Conservation (phyloP, 805 yeast species). For the Nakazawaea populi region DNA sequence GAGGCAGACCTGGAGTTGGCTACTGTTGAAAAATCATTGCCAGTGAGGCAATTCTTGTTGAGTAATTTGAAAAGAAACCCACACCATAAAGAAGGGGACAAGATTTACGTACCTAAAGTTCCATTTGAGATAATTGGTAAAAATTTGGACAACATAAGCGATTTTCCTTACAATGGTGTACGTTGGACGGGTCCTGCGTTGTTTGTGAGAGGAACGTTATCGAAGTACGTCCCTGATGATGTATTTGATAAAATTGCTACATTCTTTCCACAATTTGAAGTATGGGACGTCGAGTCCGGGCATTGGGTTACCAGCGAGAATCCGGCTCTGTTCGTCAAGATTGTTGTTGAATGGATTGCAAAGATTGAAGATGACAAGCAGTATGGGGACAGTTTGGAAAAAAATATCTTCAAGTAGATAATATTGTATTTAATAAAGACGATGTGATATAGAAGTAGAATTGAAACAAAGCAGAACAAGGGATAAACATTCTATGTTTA, state of each 20-base stretch:
- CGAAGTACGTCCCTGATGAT: slow-evolving; percentile 80
- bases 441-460: too few relatives aligned
- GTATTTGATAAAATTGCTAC: slow-evolving; percentile 63
- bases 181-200: slow-evolving; percentile 69
- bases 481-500: too few relatives aligned
- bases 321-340: slow-evolving; percentile 66
- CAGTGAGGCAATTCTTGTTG: slow-evolving; percentile 71
- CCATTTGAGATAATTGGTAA: slow-evolving; percentile 70
- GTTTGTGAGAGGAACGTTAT: slow-evolving; percentile 73
- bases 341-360: slow-evolving; percentile 58
- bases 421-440: too few relatives aligned
- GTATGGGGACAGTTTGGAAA: slow-evolving; percentile 1
- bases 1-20: slow-evolving; percentile 65
- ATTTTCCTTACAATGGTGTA: slow-evolving; percentile 66
- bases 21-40: slow-evolving; percentile 51
- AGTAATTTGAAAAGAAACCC: slow-evolving; percentile 54
- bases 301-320: slow-evolving; percentile 93
- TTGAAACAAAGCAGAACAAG: too few relatives aligned
- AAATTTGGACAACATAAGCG: slow-evolving; percentile 60
- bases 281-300: slow-evolving; percentile 74
- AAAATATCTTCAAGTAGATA: slow-evolving; percentile 4
- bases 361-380: slow-evolving; percentile 20
- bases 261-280: slow-evolving; percentile 73
- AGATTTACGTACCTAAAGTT: slow-evolving; percentile 43
- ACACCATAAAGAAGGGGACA: slow-evolving; percentile 26